A percentile compares a stretch with the other conserved stretches of the same genome.
These are phyloP conservation scores for Tolypocladium ophioglossoides DNA, from an alignment of 2,329 filamentous ascomycete species.

Conservation along the genomic window DNA sequence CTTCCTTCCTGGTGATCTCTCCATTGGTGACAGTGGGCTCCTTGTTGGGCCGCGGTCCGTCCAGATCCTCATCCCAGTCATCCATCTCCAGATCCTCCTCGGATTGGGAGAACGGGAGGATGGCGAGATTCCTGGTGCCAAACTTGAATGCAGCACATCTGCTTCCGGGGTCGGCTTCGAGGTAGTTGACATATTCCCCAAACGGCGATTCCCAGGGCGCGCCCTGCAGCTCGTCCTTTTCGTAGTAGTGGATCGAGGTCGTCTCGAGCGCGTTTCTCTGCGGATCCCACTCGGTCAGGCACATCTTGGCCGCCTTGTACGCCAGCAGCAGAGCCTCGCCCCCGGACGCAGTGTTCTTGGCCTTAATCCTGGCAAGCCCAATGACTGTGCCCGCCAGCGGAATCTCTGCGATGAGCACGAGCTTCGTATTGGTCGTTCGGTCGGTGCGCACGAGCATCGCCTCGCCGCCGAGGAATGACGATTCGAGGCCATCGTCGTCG, in stretches of 20 bases:
- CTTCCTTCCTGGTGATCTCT: conserved; percentile 31
- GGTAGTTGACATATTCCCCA: conserved; percentile 65
- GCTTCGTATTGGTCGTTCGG: conserved; percentile 58
- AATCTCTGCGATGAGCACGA: conserved; percentile 79
- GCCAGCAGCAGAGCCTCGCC: conserved; percentile 77
- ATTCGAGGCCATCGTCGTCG: conserved; percentile 54
- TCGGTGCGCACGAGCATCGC: conserved; percentile 51
- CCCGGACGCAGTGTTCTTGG: conserved; percentile 61
- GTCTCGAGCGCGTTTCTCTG: conserved; percentile 70
- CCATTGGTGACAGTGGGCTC: conserved; percentile 24
- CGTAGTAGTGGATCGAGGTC: conserved; percentile 95
- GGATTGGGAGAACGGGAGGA: conserved; percentile 79
- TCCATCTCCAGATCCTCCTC: conserved; percentile 87
- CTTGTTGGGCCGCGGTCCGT: conserved; percentile 52
- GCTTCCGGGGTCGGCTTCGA: conserved; percentile 83
- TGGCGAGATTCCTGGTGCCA: conserved; percentile 77
- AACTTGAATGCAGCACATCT: conserved; percentile 94
- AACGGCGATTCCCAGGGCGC: conserved; percentile 73
- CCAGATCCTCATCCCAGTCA: conserved; percentile 77
- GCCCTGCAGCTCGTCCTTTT: conserved; percentile 78
- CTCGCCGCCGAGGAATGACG: conserved; percentile 56
- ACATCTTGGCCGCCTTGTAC: conserved; percentile 85
- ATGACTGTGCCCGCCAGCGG: conserved; percentile 74
- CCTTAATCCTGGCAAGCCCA: conserved; percentile 69
- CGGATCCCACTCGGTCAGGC: conserved; percentile 87